A percentile compares a stretch with the other conserved stretches of the same genome.
These are phyloP conservation scores for Fragaria vesca DNA, from an alignment of 306 rosid species.

Conservation along the genomic window DNA sequence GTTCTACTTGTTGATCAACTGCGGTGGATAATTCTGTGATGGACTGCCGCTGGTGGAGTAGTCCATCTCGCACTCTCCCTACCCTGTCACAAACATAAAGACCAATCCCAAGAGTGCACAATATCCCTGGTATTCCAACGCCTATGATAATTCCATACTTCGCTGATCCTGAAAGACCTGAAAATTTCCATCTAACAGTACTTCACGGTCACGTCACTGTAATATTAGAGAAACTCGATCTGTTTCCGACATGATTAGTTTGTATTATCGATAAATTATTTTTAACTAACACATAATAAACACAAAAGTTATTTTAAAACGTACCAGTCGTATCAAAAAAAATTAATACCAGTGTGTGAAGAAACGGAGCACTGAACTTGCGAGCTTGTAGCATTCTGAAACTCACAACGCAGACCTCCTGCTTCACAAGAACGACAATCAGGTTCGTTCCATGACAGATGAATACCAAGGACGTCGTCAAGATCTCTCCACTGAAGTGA, in stretches of 20 bases:
- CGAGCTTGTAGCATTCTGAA: not conserved
- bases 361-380: not conserved
- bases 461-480: not conserved
- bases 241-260: not conserved
- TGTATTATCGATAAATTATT: too few relatives aligned
- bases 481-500: not conserved
- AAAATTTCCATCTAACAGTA: not conserved
- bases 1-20: not conserved
- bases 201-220: not conserved
- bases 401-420: not conserved
- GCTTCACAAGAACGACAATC: constrained; percentile 11
- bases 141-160: not conserved
- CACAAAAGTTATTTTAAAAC: not conserved
- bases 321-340: not conserved
- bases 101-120: not conserved
- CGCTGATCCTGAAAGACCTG: not conserved
- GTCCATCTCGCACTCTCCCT: not conserved
- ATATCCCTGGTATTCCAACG: not conserved
- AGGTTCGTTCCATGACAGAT: not conserved
- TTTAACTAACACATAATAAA: too few relatives aligned
- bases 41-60: not conserved
- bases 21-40: not conserved
- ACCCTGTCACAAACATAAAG: not conserved
- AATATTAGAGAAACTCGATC: not conserved
- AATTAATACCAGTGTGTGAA: not conserved